A percentile compares a stretch with the other conserved stretches of the same genome.
These are phyloP conservation scores for Pythium aquatile DNA, from an alignment of 352 stramenopile genomes.

Conservation along the genomic window DNA sequence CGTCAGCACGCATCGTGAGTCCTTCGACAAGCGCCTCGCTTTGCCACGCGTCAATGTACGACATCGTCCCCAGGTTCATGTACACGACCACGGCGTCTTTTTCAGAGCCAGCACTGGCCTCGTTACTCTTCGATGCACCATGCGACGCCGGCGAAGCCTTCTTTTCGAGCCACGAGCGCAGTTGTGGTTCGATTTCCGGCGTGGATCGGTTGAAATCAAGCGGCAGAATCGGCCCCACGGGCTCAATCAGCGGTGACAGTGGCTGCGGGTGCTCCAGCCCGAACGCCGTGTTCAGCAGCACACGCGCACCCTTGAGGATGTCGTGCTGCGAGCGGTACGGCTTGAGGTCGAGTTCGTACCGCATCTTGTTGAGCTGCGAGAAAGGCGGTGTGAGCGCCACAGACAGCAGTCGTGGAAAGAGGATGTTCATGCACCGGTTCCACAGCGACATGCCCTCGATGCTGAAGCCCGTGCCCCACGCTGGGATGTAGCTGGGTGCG, in stretches of 20 bases:
- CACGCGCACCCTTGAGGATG: conserved; percentile 79
- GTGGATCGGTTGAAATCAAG: conserved; percentile 34
- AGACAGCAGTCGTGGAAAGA: conserved; percentile 84
- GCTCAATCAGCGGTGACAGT: conserved; percentile 72
- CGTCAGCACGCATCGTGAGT: conserved; percentile 42
- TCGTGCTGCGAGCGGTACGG: conserved; percentile 85
- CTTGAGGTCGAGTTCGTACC: conserved; percentile 68
- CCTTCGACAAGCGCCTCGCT: conserved; percentile 71
- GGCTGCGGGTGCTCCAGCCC: conserved; percentile 80
- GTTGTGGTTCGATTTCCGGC: conserved; percentile 28
- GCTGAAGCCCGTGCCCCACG: conserved; percentile 82
- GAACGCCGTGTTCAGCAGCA: conserved; percentile 89
- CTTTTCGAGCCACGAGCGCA: conserved; percentile 46
- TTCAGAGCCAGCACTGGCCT: background rate
- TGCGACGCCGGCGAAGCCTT: background rate
- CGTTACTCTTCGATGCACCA: conserved; percentile 16
- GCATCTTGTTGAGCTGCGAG: conserved; percentile 87
- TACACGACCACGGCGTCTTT: conserved; percentile 52
- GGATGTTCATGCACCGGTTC: conserved; percentile 88
- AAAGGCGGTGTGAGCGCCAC: conserved; percentile 87
- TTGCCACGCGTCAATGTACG: conserved; percentile 82
- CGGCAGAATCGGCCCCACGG: conserved; percentile 74
- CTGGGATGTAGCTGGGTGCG: conserved; percentile 74
- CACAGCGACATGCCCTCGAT: conserved; percentile 77
- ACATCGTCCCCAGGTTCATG: conserved; percentile 74